These are phyloP conservation scores for Sistotremastrum niveocremeum DNA, from an alignment of 768 basidiomycete species.

Conservation along the genomic window DNA sequence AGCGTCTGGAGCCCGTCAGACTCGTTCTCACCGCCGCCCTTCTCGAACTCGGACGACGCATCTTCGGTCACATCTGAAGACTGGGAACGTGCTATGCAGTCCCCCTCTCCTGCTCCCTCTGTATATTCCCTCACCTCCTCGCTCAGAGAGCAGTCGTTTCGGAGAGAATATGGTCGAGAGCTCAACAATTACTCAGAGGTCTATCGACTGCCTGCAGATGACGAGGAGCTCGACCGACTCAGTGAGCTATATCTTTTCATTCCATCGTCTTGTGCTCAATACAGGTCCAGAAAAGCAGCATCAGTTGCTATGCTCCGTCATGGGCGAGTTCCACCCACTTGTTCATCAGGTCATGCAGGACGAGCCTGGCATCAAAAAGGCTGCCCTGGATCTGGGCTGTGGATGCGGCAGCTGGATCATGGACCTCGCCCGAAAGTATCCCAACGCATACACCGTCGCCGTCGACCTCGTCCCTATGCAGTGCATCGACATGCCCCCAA, in stretches of 20 bases:
- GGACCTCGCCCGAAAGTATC: slow-evolving; percentile 61
- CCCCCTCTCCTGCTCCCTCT: slow-evolving; percentile 47
- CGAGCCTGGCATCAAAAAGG: slow-evolving; percentile 45
- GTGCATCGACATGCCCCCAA: slow-evolving; percentile 50
- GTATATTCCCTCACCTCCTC: slow-evolving; percentile 58
- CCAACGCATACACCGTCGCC: slow-evolving; percentile 51
- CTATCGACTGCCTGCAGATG: slow-evolving; percentile 66
- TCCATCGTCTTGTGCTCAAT: slow-evolving; percentile 3
- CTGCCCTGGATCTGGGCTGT: slow-evolving; percentile 63
- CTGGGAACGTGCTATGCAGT: slow-evolving; percentile 40
- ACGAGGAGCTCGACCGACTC: slow-evolving; percentile 58
- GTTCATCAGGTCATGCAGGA: slow-evolving; percentile 47
- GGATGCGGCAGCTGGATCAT: slow-evolving; percentile 74
- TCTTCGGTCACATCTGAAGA: slow-evolving; percentile 45
- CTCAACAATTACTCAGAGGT: slow-evolving; percentile 72
- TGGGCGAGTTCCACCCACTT: slow-evolving; percentile 55
- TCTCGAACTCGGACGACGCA: slow-evolving; percentile 23
- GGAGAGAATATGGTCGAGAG: slow-evolving; percentile 52
- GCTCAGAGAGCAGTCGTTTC: slow-evolving; percentile 41
- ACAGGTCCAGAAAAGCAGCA: slow-evolving; percentile 48
- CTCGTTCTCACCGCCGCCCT: slow-evolving; percentile 2
- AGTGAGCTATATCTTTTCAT: slow-evolving; percentile 25
- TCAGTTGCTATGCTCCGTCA: slow-evolving; percentile 42
- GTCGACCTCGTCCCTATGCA: slow-evolving; percentile 78
- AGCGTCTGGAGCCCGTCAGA: neutral